Base-by-base conservation (phyloP, 169 alveolate genomes). In the Eimeria sp. region DNA sequence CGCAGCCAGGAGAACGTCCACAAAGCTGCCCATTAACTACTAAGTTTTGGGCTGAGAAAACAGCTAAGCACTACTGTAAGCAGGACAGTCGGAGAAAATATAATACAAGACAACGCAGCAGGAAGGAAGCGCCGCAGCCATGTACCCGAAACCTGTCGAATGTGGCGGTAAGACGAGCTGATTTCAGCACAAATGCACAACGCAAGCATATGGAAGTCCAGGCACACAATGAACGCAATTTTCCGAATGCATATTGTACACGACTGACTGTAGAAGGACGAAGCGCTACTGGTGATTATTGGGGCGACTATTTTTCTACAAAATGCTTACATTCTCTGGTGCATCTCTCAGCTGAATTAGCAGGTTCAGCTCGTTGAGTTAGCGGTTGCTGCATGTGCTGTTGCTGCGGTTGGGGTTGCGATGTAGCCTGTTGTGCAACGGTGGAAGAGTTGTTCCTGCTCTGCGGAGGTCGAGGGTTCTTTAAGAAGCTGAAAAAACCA, bases 401-500 rank as follows among this genome's bases (percentile, higher is more conserved):
- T 43, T 33, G 82, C 77, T 20, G 58, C 52, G n/a, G 91, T 33
- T 91, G 95, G 76, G 46, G 91, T 80, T 76, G 95, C 95, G 46
- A 80, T 56, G 56, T 77, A 25, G 71, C 91, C 40, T 54, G 64
- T 10, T 43, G 83, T 58, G 49, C 66, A 43, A 37, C 72, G 68
- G 33, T 87, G 68, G 80, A 23, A 11, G 93, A 40, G 49, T 83
- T 62, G 74, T 93, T 52, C 58, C 95, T 89, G 89, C 80, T 62
- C 9, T 91, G 83, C 49, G 91, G 54, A n/a, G 95, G 91, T 52
- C 96, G 52, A 40, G 94, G 33, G 66, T 88, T 76, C 71, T 93
- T 93, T 1, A 93, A 43, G 33, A 93, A 93, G 30, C 93, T 56
- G 66, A 93, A 93, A 30, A 93, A 93, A 25, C 96, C 96, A 8